These are phyloP conservation scores for Cladosporium cucumerinum DNA, from an alignment of 2,329 filamentous ascomycete species.

Conservation along the genomic window DNA sequence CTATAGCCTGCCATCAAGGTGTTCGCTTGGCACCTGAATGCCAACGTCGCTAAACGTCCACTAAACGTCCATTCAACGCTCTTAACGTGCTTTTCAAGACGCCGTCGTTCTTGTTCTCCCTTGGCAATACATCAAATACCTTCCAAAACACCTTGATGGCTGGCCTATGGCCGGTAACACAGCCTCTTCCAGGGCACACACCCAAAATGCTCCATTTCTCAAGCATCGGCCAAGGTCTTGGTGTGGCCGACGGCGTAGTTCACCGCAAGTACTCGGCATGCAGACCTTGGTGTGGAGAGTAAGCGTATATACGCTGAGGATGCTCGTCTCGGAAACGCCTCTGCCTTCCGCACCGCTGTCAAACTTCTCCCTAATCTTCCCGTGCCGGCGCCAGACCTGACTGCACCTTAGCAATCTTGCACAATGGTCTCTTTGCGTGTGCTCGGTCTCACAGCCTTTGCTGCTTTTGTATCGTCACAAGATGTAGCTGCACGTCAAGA, in stretches of 20 bases:
- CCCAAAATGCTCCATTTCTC: neutral
- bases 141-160: neutral
- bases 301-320: slow-evolving; percentile 10
- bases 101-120: slow-evolving; percentile 2
- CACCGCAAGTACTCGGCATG: neutral
- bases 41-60: neutral
- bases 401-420: neutral
- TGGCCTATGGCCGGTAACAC: neutral
- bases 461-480: neutral
- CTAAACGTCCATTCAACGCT: slow-evolving; percentile 6
- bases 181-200: neutral
- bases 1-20: slow-evolving; percentile 10
- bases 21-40: slow-evolving; percentile 5
- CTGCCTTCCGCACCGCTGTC: neutral
- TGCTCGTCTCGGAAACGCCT: neutral
- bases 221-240: slow-evolving; percentile 15
- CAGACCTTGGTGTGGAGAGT: slow-evolving; percentile 12
- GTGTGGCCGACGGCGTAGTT: neutral
- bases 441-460: slow-evolving; percentile 3
- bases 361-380: neutral
- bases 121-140: slow-evolving; percentile 7
- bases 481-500: neutral
- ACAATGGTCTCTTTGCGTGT: slow-evolving; percentile 4
- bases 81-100: slow-evolving; percentile 8
- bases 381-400: neutral